These are phyloP conservation scores for Pestalotiopsis sp. DNA, from an alignment of 2,329 filamentous ascomycete genomes.

Conservation along the genomic window DNA sequence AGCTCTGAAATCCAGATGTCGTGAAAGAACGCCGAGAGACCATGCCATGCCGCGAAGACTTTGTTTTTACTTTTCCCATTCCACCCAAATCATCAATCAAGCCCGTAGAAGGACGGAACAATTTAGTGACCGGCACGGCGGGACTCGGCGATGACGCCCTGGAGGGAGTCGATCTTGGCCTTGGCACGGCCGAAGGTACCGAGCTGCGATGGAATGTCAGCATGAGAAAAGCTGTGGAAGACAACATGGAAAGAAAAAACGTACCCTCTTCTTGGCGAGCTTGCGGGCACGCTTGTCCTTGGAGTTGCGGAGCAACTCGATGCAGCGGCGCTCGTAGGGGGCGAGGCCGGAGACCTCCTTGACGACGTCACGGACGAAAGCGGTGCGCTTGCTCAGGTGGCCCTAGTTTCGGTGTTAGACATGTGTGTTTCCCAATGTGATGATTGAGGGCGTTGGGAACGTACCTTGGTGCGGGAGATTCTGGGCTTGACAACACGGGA, in stretches of 20 bases:
- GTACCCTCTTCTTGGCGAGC: conserved; percentile 98
- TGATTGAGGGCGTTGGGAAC: background rate
- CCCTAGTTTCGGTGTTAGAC: conserved; percentile 47
- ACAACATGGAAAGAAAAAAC: conserved; percentile 36
- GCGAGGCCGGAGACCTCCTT: conserved; percentile 91
- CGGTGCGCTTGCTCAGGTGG: conserved; percentile 93
- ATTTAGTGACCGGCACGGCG: conserved; percentile 68
- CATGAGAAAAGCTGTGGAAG: conserved; percentile 11
- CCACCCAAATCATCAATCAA: conserved; percentile 2
- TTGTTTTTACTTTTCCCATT: conserved; percentile 1
- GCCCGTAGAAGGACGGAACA: conserved; percentile 4
- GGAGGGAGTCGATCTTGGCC: conserved; percentile 99
- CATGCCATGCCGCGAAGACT: conserved; percentile 2
- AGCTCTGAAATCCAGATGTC: conserved; percentile 8
- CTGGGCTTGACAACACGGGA: conserved; percentile 76
- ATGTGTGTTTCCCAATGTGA: background rate
- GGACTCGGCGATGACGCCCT: conserved; percentile 95
- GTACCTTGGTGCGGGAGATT: conserved; percentile 75
- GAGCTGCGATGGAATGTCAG: conserved; percentile 61
- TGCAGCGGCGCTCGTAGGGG: conserved; percentile 97
- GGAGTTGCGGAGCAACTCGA: conserved; percentile 98
- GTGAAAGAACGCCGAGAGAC: conserved; percentile 11
- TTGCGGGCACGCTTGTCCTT: conserved; percentile 99
- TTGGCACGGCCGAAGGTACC: conserved; percentile 98
- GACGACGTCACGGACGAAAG: conserved; percentile 92